Conservation (phyloP, 306 rosid genomes). For the Acmispon strigosus region DNA sequence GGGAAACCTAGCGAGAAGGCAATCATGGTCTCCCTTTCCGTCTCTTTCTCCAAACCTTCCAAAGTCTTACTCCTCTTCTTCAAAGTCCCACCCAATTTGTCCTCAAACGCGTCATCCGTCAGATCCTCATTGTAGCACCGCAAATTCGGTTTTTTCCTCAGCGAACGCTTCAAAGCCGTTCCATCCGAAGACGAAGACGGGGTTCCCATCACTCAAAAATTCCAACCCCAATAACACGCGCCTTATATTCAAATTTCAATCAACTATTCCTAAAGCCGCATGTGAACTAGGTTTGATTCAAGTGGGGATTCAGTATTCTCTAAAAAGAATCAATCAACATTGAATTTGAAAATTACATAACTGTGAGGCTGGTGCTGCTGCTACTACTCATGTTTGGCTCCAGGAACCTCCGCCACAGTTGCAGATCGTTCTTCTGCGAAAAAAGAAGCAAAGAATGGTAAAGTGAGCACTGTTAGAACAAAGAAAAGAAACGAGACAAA, state of each 20-base stretch:
- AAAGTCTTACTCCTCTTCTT: constrained; percentile 51
- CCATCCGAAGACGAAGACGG: constrained; percentile 30
- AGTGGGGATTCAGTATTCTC: background rate
- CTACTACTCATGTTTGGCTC: background rate
- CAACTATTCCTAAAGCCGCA: background rate
- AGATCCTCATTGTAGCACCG: constrained; percentile 69
- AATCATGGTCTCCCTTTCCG: constrained; percentile 91
- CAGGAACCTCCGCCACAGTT: background rate
- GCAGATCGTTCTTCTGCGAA: background rate
- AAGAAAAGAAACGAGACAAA: background rate
- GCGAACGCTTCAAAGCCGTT: constrained; percentile 43
- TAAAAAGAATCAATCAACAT: background rate
- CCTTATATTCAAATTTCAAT: background rate
- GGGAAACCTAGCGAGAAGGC: constrained; percentile 85
- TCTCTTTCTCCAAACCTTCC: constrained; percentile 79
- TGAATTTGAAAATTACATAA: background rate
- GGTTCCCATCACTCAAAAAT: constrained; percentile 40
- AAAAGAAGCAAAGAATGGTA: background rate
- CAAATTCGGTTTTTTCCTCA: constrained; percentile 50
- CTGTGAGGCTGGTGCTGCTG: background rate
- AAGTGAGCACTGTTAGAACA: background rate
- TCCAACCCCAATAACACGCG: background rate
- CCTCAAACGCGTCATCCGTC: constrained; percentile 72
- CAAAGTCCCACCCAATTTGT: constrained; percentile 53
- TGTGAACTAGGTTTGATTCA: background rate